Conservation (phyloP, 768 basidiomycete genomes). For the Hygrophorus russula region DNA sequence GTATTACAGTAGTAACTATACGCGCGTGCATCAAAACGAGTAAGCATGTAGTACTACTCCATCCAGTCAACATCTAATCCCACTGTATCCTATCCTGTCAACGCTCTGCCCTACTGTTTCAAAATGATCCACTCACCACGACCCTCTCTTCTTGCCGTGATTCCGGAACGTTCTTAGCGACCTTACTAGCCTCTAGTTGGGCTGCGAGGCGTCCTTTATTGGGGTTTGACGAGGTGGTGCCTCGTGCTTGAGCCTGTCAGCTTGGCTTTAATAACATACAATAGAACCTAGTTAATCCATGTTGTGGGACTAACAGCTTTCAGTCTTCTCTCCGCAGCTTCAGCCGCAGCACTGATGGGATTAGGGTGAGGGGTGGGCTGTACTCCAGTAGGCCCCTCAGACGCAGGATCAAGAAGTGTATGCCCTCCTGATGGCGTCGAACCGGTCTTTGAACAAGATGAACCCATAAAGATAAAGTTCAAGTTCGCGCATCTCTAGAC, state of each 20-base stretch:
- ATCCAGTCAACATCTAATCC: slow-evolving; percentile 25
- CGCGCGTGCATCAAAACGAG: too few species aligned
- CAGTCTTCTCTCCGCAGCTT: slow-evolving; percentile 50
- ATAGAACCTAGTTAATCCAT: slow-evolving; percentile 11
- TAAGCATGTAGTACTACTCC: too few species aligned
- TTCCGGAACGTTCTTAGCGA: slow-evolving; percentile 22
- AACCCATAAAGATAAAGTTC: slow-evolving; percentile 31
- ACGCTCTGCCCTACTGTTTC: background rate
- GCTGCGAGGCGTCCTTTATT: slow-evolving; percentile 35
- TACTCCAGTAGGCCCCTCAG: slow-evolving; percentile 11
- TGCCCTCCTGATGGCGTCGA: slow-evolving; percentile 33
- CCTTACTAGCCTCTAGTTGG: slow-evolving; percentile 26
- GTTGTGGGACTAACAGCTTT: slow-evolving; percentile 34
- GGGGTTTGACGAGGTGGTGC: slow-evolving; percentile 32
- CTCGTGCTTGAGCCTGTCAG: slow-evolving; percentile 30
- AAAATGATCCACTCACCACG: slow-evolving; percentile 24
- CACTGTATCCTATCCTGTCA: slow-evolving; percentile 16
- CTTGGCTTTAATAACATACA: background rate
- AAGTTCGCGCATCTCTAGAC: background rate
- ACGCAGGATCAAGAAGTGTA: slow-evolving; percentile 30
- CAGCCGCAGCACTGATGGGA: slow-evolving; percentile 45
- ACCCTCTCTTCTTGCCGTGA: slow-evolving; percentile 24
- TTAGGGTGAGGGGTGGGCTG: slow-evolving; percentile 14
- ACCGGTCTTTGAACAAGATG: slow-evolving; percentile 42
- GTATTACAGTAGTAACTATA: too few species aligned